A percentile compares a stretch with the other conserved stretches of the same genome.
Evolutionary conservation across 257 asterid species (phyloP).

Genomic region (Vinca minor): DNA sequence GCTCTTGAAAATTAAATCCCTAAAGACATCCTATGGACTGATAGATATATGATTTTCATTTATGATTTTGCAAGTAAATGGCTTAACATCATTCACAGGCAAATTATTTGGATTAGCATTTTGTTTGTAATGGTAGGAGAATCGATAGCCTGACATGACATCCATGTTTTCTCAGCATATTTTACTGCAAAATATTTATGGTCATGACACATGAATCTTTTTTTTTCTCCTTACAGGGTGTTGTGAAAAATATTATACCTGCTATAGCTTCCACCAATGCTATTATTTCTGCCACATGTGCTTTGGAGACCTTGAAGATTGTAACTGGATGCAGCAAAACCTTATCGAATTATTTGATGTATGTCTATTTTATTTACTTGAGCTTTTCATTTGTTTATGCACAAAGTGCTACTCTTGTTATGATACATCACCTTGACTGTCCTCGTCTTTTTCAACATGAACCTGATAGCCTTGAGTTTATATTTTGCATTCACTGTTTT

Average conservation of each 20-base stretch:
- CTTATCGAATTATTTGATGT: conserved; percentile 82
- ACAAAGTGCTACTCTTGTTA: not conserved
- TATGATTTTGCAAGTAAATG: not conserved
- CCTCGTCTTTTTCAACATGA: not conserved
- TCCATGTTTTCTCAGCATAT: not conserved
- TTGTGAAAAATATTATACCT: conserved; percentile 95
- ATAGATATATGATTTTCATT: not conserved
- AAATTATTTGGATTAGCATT: not conserved
- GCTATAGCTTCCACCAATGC: conserved; percentile 99
- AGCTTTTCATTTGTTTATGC: not conserved
- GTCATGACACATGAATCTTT: not conserved
- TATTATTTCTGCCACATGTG: conserved; percentile 90
- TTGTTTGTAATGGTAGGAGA: not conserved
- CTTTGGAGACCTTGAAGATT: conserved; percentile 92
- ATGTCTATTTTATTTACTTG: conserved; percentile 17
- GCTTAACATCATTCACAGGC: not conserved
- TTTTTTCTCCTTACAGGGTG: conserved; percentile 52
- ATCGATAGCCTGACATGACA: not conserved
- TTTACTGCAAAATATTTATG: not conserved
- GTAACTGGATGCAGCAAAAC: conserved; percentile 94
- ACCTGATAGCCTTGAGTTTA: not conserved
- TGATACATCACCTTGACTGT: not conserved
- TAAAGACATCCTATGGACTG: conserved; percentile 4
- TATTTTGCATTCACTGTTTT: not conserved
- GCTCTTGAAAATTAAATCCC: conserved; percentile 14